phyloP scores from a whole-genome alignment of 2,329 filamentous ascomycete species.

The Sclerotinia nivalis region DNA sequence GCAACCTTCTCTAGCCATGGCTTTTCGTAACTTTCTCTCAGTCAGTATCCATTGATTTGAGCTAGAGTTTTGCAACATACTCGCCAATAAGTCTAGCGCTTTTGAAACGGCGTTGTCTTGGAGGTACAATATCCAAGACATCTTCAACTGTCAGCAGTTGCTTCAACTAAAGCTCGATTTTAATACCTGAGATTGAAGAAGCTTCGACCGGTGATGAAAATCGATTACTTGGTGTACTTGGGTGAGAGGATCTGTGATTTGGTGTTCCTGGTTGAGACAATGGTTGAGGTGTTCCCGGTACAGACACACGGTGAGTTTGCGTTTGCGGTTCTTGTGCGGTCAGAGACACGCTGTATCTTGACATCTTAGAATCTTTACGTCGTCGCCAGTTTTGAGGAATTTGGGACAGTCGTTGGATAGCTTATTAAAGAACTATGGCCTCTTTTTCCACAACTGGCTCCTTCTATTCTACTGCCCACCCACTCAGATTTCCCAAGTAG shows the following conservation, averaged over 20 bases:
- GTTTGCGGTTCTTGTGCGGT: conserved; percentile 11
- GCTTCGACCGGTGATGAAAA: conserved; percentile 7
- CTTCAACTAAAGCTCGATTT: background rate
- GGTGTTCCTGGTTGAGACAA: conserved; percentile 18
- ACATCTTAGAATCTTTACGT: conserved; percentile 3
- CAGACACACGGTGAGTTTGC: conserved; percentile 6
- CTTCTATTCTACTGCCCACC: background rate
- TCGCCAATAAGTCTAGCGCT: conserved; percentile 28
- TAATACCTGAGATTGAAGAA: conserved; percentile 20
- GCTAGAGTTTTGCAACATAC: conserved; percentile 10
- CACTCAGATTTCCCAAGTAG: background rate
- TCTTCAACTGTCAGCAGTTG: conserved; percentile 1
- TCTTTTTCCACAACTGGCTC: background rate
- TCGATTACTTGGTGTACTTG: conserved; percentile 16
- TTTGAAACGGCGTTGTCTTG: conserved; percentile 26
- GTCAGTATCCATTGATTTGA: background rate
- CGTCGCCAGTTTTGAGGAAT: background rate
- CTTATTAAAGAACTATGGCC: background rate
- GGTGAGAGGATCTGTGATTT: background rate
- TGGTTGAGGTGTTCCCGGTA: conserved; percentile 7
- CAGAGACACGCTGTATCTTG: conserved; percentile 11
- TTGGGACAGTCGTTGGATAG: background rate
- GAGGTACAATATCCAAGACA: conserved; percentile 7
- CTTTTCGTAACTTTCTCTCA: conserved; percentile 26
- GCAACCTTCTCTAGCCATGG: conserved; percentile 25